Evolutionary conservation across 2,329 filamentous ascomycete species (phyloP), one percentile per base, ranked within the genome.

Genomic region (Fusarium sp.): DNA sequence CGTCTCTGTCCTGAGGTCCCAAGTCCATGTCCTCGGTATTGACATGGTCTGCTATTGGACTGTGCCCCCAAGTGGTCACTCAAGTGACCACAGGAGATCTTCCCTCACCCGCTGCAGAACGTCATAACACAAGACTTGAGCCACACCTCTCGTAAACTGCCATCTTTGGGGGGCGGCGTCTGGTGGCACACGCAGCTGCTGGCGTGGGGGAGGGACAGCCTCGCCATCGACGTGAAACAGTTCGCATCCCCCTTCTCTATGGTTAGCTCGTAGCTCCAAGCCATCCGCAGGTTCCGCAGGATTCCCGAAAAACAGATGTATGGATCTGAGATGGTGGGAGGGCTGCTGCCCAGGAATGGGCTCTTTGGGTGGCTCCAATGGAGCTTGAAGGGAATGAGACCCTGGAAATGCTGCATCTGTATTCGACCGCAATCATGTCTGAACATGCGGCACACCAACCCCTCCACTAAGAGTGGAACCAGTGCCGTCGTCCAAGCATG

Each of bases 1-100:
- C 59, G 68, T 66, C 66, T 64, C 33, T 57, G 42, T 49, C 49
- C 69, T 64, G 59, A 46, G 72, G 71, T 78, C 72, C 77, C 77
- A 76, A 71, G 77, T 77, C 77, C 77, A 78, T 76, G 77, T 78
- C 77, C 71, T 78, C 77, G 77, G 77, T 78, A 78, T 64, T 74
- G 68, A 58, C 59, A 72, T 70, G 65, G 67, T 66, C 69, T 70
- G 51, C 62, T 59, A 71, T 69, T 69, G 69, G 70, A 62, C 53
- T 70, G 62, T 69, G 53, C 62, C 65, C 46, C 58, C 31, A 58
- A 36, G 46, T 53, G 36, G 60, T 57, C 67, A 64, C 67, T 62
- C 70, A 53, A 72, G 63, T 65, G 60, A 67, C 67, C 44, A 51
- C 46, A 68, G 58, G 38, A 62, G 53, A 57, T 53, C 62, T 58